Evolutionary conservation across 2,329 filamentous ascomycete genomes (phyloP).

Genomic region (Aspergillus aculeatinus): DNA sequence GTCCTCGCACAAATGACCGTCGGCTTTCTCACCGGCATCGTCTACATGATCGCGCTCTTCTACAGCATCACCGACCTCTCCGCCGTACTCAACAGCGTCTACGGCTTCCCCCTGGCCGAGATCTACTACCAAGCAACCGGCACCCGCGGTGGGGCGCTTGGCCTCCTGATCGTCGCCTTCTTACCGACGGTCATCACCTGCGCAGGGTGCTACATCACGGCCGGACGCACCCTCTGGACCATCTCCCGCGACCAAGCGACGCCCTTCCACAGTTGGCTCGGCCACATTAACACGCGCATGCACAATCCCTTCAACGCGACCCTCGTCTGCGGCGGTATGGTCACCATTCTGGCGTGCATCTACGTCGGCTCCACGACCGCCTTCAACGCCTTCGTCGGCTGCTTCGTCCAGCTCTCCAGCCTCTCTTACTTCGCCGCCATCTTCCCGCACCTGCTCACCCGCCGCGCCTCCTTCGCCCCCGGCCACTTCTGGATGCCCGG

Average conservation of each 20-base stretch:
- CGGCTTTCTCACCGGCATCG: conserved; percentile 49
- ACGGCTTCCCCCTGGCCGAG: conserved; percentile 48
- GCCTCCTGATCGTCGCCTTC: conserved; percentile 58
- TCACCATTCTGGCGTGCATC: conserved; percentile 57
- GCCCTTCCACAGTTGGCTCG: conserved; percentile 55
- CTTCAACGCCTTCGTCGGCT: conserved; percentile 59
- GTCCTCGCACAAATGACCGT: conserved; percentile 50
- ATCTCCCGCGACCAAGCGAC: conserved; percentile 61
- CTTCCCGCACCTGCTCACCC: conserved; percentile 51
- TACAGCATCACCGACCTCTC: conserved; percentile 49
- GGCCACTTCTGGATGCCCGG: conserved; percentile 56
- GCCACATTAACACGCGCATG: conserved; percentile 53
- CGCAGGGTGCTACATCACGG: conserved; percentile 58
- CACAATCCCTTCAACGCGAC: conserved; percentile 62
- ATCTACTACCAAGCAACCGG: conserved; percentile 52
- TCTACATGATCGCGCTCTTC: conserved; percentile 52
- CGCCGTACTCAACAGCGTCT: conserved; percentile 24
- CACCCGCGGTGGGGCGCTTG: conserved; percentile 53
- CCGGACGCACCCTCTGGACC: conserved; percentile 62
- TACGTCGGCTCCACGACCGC: conserved; percentile 56
- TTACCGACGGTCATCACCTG: conserved; percentile 55
- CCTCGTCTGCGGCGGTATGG: conserved; percentile 53
- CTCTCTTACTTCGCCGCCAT: conserved; percentile 57
- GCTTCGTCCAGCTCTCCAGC: conserved; percentile 58
- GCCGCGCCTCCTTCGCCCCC: conserved; percentile 51